Evolutionary conservation across 228 moss, liverwort and hornwort species (phyloP).

Genomic region (Sphagnum fallax): DNA sequence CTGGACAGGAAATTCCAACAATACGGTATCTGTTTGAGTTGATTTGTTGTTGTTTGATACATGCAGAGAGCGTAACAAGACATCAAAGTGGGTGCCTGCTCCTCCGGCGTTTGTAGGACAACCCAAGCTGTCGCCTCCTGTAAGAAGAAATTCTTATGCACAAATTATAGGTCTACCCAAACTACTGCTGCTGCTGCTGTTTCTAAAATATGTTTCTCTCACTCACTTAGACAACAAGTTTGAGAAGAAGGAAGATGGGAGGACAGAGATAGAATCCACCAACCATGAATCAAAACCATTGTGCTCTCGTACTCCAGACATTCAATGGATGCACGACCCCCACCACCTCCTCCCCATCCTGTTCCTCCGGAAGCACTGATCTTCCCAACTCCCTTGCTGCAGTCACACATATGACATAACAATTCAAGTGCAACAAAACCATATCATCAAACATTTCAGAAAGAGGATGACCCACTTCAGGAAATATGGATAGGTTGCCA

Average conservation of each 20-base stretch:
- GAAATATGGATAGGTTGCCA: too few relatives aligned
- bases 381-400: slow-evolving; percentile 75
- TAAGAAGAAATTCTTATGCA: background rate
- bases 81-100: slow-evolving; percentile 81
- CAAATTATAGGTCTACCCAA: background rate
- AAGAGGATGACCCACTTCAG: too few relatives aligned
- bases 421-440: too few relatives aligned
- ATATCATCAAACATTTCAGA: too few relatives aligned
- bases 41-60: slow-evolving; percentile 71
- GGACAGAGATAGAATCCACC: background rate
- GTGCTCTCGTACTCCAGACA: slow-evolving; percentile 58
- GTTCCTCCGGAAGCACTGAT: slow-evolving; percentile 89
- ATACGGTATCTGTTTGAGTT: slow-evolving; percentile 75
- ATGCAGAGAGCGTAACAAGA: slow-evolving; percentile 58
- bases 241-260: background rate
- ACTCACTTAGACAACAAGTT: background rate
- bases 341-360: slow-evolving; percentile 83
- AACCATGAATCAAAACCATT: slow-evolving; percentile 63
- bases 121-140: slow-evolving; percentile 79
- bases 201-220: too few relatives aligned
- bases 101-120: slow-evolving; percentile 80
- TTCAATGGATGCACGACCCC: slow-evolving; percentile 72
- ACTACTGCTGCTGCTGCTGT: too few relatives aligned
- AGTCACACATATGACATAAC: slow-evolving; percentile 6
- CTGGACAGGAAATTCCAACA: slow-evolving; percentile 73